Base-by-base conservation (phyloP, 176 grass and related monocot species). In the Aegilops umbellulata region DNA sequence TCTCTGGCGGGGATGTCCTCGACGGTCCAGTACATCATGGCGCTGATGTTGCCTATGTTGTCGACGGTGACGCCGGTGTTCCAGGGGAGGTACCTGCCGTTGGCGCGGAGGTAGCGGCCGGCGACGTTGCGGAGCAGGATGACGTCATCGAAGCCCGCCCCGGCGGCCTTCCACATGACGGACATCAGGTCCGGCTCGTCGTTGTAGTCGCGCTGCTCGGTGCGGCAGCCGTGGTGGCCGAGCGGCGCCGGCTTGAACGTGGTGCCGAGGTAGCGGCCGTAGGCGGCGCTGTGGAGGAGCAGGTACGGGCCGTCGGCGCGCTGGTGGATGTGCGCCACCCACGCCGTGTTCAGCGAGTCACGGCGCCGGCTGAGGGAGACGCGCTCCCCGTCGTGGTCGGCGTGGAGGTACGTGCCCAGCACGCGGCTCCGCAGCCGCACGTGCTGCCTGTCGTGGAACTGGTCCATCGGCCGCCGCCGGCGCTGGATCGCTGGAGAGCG, bases 281-380 rank as follows among this genome's bases (percentile, higher is more conserved):
- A 85, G 57, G 58, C 53, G 19, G 53, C 83, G 30, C 44, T 14
- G 22, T 29, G 83, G 62, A 85, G 83, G 30, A 77, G 83, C 9
- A 85, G 5, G 36, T 4, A 44, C 11, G 11, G 42, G 42, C 42
- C 42, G 42, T 44, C 11, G 42, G 2, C 31, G 42, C 86, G 46
- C 67, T 20, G 2, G 42, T 30, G 0, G 79, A 27, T 8, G 16
- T 76, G 70, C 46, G 34, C 71, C 44, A 2, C 70, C 86, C 86
- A 87, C 60, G n/a, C 69, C 41, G 60, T 7, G 85, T 41, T 27
- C n/a, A 22, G 0, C 6, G 68, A 22, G 5, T 27, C 6, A 7
- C 60, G n/a, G 16, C 16, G 2, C 30, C 15, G n/a, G 69, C n/a
- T 6, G 11, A 87, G 79, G 23, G 32, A 82, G 12, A 77, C 25